Conservation (phyloP, 2,329 filamentous ascomycete genomes). For the Trichoderma aggressivum region DNA sequence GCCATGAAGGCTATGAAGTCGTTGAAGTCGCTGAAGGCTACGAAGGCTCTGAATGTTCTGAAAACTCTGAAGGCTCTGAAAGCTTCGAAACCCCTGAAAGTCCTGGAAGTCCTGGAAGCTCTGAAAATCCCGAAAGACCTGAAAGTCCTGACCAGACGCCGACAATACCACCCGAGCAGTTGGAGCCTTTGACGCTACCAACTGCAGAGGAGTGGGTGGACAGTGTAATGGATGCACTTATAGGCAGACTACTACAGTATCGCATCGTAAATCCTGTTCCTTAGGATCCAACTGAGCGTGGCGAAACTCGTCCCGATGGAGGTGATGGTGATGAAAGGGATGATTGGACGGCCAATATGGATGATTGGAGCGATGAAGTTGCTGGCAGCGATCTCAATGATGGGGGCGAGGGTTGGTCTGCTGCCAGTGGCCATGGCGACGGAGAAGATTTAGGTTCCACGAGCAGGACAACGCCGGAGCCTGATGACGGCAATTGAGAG, state of each 20-base stretch:
- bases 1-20: too few relatives aligned
- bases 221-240: neutral
- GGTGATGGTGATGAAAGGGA: neutral
- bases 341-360: neutral
- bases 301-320: neutral
- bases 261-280: neutral
- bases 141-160: conserved; percentile 55
- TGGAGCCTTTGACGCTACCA: neutral
- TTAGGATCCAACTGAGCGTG: neutral
- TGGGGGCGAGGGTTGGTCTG: neutral
- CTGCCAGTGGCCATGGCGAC: neutral
- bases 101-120: too few relatives aligned
- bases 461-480: neutral
- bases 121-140: too few relatives aligned
- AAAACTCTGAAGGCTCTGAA: too few relatives aligned
- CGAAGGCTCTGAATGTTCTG: too few relatives aligned
- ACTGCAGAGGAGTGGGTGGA: neutral
- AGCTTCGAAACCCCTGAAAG: too few relatives aligned
- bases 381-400: neutral
- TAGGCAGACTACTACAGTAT: neutral
- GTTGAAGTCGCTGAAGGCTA: too few relatives aligned
- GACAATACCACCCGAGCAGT: conserved; percentile 57
- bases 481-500: neutral
- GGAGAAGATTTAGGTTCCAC: neutral
- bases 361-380: neutral